Conservation (phyloP, 495 filamentous ascomycete species). For the Annulohypoxylon maeteangense region DNA sequence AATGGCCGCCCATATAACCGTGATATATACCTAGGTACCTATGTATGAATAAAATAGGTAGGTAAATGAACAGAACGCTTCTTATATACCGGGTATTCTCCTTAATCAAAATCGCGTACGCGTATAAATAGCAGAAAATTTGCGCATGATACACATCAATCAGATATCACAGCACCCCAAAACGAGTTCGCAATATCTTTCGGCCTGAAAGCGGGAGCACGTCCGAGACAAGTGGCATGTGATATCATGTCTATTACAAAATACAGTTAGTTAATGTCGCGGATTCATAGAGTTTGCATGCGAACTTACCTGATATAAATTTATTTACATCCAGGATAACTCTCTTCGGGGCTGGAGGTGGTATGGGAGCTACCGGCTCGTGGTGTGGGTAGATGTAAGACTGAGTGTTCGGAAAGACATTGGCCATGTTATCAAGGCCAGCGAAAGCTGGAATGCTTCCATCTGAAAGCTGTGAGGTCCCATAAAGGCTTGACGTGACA, state of each 20-base stretch:
- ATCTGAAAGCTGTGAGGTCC: background rate
- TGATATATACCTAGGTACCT: background rate
- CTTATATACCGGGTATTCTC: background rate
- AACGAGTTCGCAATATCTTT: constrained; percentile 70
- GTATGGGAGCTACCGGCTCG: background rate
- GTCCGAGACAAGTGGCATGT: constrained; percentile 67
- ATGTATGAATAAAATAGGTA: background rate
- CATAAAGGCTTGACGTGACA: constrained; percentile 21
- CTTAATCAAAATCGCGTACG: background rate
- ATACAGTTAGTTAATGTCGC: background rate
- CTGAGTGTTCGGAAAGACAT: constrained; percentile 16
- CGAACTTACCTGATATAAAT: constrained; percentile 36
- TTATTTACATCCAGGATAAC: constrained; percentile 42
- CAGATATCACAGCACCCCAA: constrained; percentile 47
- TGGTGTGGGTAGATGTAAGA: constrained; percentile 47
- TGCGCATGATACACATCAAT: no score
- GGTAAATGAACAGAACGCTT: constrained; percentile 1
- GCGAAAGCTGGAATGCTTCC: constrained; percentile 27
- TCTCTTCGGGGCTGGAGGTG: constrained; percentile 15
- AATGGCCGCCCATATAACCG: background rate
- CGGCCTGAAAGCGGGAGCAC: constrained; percentile 68
- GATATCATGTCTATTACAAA: constrained; percentile 55
- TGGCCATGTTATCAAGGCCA: constrained; percentile 32
- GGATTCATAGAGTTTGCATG: background rate
- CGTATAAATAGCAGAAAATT: no score